Evolutionary conservation across 2,329 filamentous ascomycete species (phyloP), one percentile per base, ranked within the genome.

Genomic region (Sporothrix mexicana): DNA sequence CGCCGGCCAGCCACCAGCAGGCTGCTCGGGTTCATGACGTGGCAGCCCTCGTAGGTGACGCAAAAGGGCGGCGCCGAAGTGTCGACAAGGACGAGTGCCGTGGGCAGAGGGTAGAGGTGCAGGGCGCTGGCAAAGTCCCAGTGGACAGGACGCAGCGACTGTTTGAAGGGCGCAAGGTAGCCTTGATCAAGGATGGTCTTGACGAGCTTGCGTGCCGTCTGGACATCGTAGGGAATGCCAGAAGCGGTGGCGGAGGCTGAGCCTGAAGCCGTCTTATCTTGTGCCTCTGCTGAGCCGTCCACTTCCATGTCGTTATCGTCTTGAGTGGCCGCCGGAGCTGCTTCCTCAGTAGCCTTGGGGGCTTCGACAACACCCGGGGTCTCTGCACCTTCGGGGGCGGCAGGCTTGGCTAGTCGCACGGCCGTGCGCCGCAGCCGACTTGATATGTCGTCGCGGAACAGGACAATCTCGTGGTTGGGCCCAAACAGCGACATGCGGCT

Each of bases 171-270:
- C 0, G 93, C 91, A 12, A 99, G 87, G 76, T 94, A 92, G 5
- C 93, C 93, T 82, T 99, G 96, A 77, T 97, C 95, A 8, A 99
- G 87, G 10, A 99, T 81, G 0, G 95, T 97, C 80, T 97, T 97
- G 78, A 97, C 94, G 1, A 98, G 87, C 77, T 93, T 92, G 73
- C 92, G 88, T 8, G 92, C 92, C 7, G 88, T 85, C 71, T 85
- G 85, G 23, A 88, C 78, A 75, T 90, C 88, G 74, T 87, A 82
- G 15, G 85, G 81, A 45, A 86, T 73, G 45, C 73, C 76, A 13
- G 76, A 72, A 30, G 70, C 10, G 12, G 71, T 4, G 12, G 69
- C 47, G 10, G 68, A 25, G 20, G 66, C 69, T 1, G 74, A 55
- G 9, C 41, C 47, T 1, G 17, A 20, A 64, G 68, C 23, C 45